Conservation (phyloP, 306 rosid species). For the Acacia confusa region DNA sequence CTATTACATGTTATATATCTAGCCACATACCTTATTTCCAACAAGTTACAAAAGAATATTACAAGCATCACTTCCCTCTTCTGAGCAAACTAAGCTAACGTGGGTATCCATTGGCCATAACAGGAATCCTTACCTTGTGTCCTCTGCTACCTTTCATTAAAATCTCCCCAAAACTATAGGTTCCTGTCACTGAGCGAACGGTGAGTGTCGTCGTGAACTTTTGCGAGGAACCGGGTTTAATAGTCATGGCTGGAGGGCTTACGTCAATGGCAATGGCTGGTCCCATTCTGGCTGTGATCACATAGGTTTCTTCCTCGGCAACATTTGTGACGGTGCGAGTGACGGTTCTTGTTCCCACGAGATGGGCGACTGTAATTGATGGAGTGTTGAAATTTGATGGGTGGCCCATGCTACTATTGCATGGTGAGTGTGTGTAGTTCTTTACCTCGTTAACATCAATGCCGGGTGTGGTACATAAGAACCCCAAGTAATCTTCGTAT, state of each 20-base stretch:
- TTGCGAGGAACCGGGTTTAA: constrained; percentile 61
- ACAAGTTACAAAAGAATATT: constrained; percentile 92
- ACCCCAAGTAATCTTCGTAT: constrained; percentile 85
- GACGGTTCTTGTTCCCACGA: constrained; percentile 64
- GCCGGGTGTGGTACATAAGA: constrained; percentile 90
- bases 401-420: constrained; percentile 72
- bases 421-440: constrained; percentile 68
- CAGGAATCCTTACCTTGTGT: constrained; percentile 96
- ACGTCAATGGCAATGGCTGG: constrained; percentile 86
- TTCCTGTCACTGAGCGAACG: constrained; percentile 63
- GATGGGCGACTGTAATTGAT: constrained; percentile 84
- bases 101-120: constrained; percentile 76
- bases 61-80: constrained; percentile 51
- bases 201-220: constrained; percentile 72
- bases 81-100: constrained; percentile 52
- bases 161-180: constrained; percentile 86
- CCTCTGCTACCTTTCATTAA: constrained; percentile 90
- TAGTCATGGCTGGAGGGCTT: constrained; percentile 85
- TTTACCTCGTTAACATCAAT: constrained; percentile 71
- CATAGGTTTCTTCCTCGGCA: constrained; percentile 88
- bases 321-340: constrained; percentile 85
- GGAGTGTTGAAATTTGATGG: constrained; percentile 90
- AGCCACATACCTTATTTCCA: constrained; percentile 73
- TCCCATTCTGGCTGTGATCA: constrained; percentile 74
- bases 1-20: constrained; percentile 55